Base-by-base conservation (phyloP, 2,329 filamentous ascomycete genomes). In the Aspergillus viridinutans region DNA sequence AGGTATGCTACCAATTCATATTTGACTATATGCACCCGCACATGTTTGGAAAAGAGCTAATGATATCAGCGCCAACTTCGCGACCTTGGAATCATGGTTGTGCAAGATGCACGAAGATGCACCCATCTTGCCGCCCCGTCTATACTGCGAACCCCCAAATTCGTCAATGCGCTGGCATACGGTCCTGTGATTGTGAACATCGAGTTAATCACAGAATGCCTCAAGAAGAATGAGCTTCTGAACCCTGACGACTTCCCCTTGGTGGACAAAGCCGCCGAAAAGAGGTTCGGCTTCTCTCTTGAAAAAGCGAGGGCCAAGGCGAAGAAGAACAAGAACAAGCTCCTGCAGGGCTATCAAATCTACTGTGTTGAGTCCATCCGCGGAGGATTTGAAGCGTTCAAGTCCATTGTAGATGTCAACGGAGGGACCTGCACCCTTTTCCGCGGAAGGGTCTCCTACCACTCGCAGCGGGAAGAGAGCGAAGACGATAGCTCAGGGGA, bases 111-210 rank as follows among this genome's bases (percentile, higher is more conserved):
- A 26, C 83, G 84, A 50, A 82, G 85, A 48, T 94, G 90, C 70
- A 90, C 93, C 66, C 90, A 96, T 70, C 83, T 99, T 10, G 92
- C 91, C 35, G 93, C 93, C 3, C 94, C 93, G 0, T 84, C 86
- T 45, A 85, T 97, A 59, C 85, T 97, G 35, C 88, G 94, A 40
- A 99, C 94, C 0, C 86, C 90, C 71, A 99, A 99, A 70, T 99
- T 99, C 70, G 86, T 97, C 51, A 89, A 88, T 59, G 91, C 92
- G 12, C 78, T 99, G 28, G 92, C 94, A 20, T 86, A 85, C 58
- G 92, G 90, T 0, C 90, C 92, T 0, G 82, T 84, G 1, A 84
- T 97, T 47, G 83, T 97, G 54, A 86, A 86, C 49, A 89, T 88
- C 0, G 81, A 84, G 8, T 99, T 91, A 72, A 84, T 99, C 56